Evolutionary conservation across 2,329 filamentous ascomycete genomes (phyloP), one percentile per base, ranked within the genome.

Genomic region (Xylaria sp.): DNA sequence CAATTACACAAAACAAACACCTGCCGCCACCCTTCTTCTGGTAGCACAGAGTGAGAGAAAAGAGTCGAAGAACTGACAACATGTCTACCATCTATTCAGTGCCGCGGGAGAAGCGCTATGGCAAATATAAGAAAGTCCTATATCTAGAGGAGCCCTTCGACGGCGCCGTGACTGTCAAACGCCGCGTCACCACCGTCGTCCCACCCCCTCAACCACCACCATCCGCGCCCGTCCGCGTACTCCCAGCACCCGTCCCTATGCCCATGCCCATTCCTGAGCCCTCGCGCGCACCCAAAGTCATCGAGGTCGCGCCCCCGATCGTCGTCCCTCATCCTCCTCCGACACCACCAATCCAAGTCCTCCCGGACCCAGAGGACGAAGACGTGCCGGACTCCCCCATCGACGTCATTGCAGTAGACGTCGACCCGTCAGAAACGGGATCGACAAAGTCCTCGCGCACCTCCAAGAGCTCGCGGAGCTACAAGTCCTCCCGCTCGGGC

Each of bases 381-480:
- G 28, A 31, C 5, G 5, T 4, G 28, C 69, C 54, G 19, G 72
- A 69, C 63, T 71, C 52, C 42, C 67, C 71, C 21, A 79, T 80
- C 62, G 78, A 80, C 67, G 77, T 80, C 47, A 80, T 80, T 60
- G 77, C 77, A 54, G 78, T 80, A 2, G 77, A 79, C 70, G 73
- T 80, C 33, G 78, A 79, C 54, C 76, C 77, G 2, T 72, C 73
- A 0, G 70, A 70, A 59, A 25, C 67, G 51, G 33, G 38, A 12
- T 64, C 63, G 25, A 46, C 37, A 3, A 56, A 35, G 17, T 68
- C 66, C 28, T 31, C 28, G 28, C 28, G 28, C 28, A 31, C 28
- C 8, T 67, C 63, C 6, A 59, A 78, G 64, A 80, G 58, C n/a
- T 69, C 69, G 4, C 68, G 67, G 60, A 72, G 69, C 51, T 70